phyloP scores from a whole-genome alignment of 2,329 filamentous ascomycete genomes.

The Polytolypa hystricis region DNA sequence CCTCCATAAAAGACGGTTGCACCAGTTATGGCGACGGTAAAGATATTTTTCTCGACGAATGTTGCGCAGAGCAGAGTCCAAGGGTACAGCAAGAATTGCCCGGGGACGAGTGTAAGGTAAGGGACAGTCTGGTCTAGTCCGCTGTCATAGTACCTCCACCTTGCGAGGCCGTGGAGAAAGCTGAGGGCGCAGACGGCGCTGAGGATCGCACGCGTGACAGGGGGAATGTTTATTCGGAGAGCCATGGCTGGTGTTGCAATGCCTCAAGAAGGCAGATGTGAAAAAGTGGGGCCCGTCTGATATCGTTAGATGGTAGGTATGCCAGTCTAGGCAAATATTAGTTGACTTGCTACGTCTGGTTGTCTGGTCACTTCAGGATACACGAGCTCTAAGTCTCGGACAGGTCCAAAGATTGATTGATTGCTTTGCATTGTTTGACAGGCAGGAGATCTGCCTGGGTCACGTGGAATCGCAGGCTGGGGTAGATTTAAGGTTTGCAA shows the following conservation, averaged over 20 bases:
- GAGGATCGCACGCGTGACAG: conserved; percentile 74
- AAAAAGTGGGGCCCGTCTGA: too few species aligned
- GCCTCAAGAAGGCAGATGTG: too few species aligned
- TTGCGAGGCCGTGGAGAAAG: conserved; percentile 58
- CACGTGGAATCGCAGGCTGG: too few species aligned
- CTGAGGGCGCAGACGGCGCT: conserved; percentile 65
- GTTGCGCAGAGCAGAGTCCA: conserved; percentile 86
- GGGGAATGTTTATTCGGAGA: conserved; percentile 80
- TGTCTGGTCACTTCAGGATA: too few species aligned
- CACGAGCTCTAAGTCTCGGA: too few species aligned
- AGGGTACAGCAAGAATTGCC: conserved; percentile 72
- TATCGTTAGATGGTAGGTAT: too few species aligned
- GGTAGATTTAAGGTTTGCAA: too few species aligned
- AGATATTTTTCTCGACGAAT: conserved; percentile 84
- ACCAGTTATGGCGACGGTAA: conserved; percentile 67
- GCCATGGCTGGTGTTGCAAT: conserved; percentile 63
- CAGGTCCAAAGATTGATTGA: too few species aligned
- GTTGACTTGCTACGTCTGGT: too few species aligned
- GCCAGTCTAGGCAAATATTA: too few species aligned
- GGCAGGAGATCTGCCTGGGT: too few species aligned
- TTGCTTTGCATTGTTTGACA: too few species aligned
- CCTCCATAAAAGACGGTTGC: conserved; percentile 82
- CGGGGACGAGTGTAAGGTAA: conserved; percentile 78
- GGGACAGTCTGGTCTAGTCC: conserved; percentile 45
- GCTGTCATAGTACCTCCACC: conserved; percentile 52